phyloP scores from a whole-genome alignment of 345 rosid genomes.

The Noccaea caerulescens region DNA sequence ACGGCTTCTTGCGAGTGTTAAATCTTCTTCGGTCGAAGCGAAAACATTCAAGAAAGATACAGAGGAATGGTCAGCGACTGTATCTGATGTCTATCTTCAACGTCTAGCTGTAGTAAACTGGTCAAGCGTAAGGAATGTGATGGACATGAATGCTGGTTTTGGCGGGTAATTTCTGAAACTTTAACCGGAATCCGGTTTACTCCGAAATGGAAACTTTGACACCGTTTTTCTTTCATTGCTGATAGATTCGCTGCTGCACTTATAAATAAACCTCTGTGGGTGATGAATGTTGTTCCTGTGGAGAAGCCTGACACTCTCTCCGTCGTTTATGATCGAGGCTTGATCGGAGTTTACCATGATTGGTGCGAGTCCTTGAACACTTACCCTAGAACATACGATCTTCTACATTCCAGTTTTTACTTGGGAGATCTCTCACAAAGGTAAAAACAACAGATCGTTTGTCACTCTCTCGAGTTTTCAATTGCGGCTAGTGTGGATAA shows the following conservation, averaged over 20 bases:
- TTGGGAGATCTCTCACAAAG: slow-evolving; percentile 45
- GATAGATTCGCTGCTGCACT: slow-evolving; percentile 86
- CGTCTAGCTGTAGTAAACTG: slow-evolving; percentile 69
- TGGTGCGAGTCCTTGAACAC: slow-evolving; percentile 92
- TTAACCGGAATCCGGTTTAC: not conserved
- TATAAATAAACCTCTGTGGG: slow-evolving; percentile 72
- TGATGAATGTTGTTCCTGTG: slow-evolving; percentile 86
- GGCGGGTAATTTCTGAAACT: slow-evolving; percentile 67
- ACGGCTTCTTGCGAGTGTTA: slow-evolving; percentile 64
- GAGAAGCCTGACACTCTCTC: slow-evolving; percentile 67
- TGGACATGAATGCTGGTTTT: slow-evolving; percentile 94
- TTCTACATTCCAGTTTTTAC: slow-evolving; percentile 78
- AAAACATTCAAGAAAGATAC: slow-evolving; percentile 59
- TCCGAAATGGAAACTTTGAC: slow-evolving; percentile 1
- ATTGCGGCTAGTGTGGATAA: not conserved
- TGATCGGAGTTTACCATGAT: slow-evolving; percentile 85
- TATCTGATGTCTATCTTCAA: slow-evolving; percentile 66
- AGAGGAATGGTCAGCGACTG: slow-evolving; percentile 70
- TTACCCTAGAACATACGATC: slow-evolving; percentile 89
- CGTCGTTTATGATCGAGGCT: slow-evolving; percentile 70
- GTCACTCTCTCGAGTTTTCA: not conserved
- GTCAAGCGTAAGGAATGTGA: slow-evolving; percentile 69
- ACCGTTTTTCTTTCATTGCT: not conserved
- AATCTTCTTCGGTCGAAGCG: slow-evolving; percentile 55
- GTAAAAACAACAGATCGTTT: slow-evolving; percentile 3